Conservation (phyloP, 352 stramenopile genomes). For the Phytophthora syringae region DNA sequence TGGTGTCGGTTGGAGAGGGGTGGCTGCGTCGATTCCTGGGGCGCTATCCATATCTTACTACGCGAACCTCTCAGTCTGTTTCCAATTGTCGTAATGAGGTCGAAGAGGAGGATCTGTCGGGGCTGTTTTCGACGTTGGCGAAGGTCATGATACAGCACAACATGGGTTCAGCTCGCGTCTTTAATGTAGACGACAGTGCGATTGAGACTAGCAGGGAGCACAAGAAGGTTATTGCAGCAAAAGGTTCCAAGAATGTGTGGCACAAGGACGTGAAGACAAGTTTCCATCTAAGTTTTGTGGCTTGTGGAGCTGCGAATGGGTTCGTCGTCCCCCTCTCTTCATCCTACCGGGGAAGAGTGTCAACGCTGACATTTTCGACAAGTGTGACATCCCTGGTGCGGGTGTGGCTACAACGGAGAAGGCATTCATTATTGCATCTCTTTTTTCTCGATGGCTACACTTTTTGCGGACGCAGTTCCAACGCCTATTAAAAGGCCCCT, state of each 20-base stretch:
- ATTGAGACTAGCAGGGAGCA: not conserved
- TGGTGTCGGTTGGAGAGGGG: not conserved
- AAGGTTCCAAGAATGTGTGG: not conserved
- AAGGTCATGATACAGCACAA: not conserved
- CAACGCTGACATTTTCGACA: not conserved
- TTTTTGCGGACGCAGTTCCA: not conserved
- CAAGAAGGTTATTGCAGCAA: not conserved
- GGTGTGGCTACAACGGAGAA: not conserved
- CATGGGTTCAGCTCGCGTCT: not conserved
- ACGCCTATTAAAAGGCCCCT: not conserved
- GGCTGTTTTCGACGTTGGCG: not conserved
- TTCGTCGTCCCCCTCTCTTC: conserved; percentile 21
- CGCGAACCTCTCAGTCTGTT: not conserved
- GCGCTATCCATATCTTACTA: not conserved
- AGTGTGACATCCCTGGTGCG: not conserved
- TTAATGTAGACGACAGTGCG: not conserved
- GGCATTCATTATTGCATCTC: not conserved
- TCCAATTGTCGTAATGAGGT: not conserved
- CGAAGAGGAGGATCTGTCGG: not conserved
- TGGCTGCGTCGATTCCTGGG: not conserved
- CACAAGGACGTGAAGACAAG: not conserved
- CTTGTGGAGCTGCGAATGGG: conserved; percentile 20
- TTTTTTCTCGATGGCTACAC: not conserved
- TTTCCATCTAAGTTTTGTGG: conserved; percentile 43
- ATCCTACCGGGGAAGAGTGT: conserved; percentile 14